These are phyloP conservation scores for Auriscalpium vulgare DNA, from an alignment of 768 basidiomycete species.

Conservation along the genomic window DNA sequence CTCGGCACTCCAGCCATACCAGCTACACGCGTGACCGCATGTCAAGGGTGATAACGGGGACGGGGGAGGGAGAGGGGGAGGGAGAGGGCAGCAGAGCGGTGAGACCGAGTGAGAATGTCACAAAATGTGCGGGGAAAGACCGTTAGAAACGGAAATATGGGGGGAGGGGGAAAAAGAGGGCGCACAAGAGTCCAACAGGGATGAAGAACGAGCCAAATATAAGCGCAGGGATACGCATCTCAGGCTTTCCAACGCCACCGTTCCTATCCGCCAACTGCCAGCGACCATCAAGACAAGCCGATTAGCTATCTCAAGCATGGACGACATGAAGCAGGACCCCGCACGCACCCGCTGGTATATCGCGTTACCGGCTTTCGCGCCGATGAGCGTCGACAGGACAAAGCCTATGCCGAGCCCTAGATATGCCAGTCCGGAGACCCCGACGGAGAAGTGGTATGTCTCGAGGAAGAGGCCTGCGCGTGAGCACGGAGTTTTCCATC, in stretches of 20 bases:
- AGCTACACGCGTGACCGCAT: slow-evolving; percentile 28
- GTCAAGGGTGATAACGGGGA: too few species aligned
- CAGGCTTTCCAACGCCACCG: slow-evolving; percentile 60
- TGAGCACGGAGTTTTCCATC: too few species aligned
- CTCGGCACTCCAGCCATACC: slow-evolving; percentile 79
- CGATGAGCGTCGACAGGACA: slow-evolving; percentile 22
- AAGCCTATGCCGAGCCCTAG: slow-evolving; percentile 32
- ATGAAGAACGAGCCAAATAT: slow-evolving; percentile 41
- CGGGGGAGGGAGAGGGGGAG: too few species aligned
- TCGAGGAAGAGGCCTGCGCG: slow-evolving; percentile 30
- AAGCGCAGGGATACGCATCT: slow-evolving; percentile 67
- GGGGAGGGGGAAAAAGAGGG: too few species aligned
- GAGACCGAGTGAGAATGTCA: too few species aligned
- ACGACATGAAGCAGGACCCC: neutral
- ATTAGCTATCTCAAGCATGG: neutral
- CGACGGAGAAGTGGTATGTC: slow-evolving; percentile 23
- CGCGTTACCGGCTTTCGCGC: slow-evolving; percentile 23
- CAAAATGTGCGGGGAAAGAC: too few species aligned
- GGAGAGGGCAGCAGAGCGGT: too few species aligned
- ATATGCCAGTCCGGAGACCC: slow-evolving; percentile 27
- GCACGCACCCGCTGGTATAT: slow-evolving; percentile 23
- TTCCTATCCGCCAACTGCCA: slow-evolving; percentile 22
- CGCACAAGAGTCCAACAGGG: too few species aligned
- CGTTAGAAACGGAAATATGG: too few species aligned
- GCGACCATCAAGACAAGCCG: neutral